Evolutionary conservation across 2,329 filamentous ascomycete genomes (phyloP).

Genomic region (Akanthomyces dipterigenus): DNA sequence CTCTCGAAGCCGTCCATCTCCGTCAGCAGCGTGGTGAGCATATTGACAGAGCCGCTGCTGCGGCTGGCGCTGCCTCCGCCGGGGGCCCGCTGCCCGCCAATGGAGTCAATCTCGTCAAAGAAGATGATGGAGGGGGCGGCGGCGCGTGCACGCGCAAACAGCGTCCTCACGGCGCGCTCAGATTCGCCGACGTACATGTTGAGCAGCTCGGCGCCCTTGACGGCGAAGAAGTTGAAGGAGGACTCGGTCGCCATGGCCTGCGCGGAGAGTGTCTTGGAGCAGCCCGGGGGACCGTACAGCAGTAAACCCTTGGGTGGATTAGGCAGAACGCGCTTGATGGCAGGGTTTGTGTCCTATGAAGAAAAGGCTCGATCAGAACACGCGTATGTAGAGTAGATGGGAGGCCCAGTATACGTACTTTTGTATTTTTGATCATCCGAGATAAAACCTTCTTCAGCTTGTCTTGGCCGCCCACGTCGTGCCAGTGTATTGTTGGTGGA

Average conservation of each 20-base stretch:
- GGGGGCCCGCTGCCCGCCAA: constrained; percentile 51
- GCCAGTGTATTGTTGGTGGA: constrained; percentile 78
- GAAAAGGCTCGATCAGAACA: constrained; percentile 11
- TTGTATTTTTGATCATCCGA: constrained; percentile 39
- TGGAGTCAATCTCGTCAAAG: constrained; percentile 93
- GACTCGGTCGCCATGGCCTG: constrained; percentile 88
- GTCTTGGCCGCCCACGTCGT: constrained; percentile 80
- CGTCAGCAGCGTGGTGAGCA: constrained; percentile 81
- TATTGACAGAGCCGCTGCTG: constrained; percentile 56
- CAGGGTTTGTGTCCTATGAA: constrained; percentile 24
- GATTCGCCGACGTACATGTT: constrained; percentile 98
- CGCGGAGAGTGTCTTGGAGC: constrained; percentile 88
- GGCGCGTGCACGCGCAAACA: constrained; percentile 80
- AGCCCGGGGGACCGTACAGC: constrained; percentile 87
- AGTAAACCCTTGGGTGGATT: constrained; percentile 74
- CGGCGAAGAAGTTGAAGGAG: constrained; percentile 86
- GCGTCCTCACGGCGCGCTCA: constrained; percentile 74
- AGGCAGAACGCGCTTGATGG: constrained; percentile 30
- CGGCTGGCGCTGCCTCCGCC: constrained; percentile 31
- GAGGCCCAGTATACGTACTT: constrained; percentile 20
- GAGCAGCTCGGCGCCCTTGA: constrained; percentile 87
- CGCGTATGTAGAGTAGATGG: background rate
- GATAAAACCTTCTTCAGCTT: constrained; percentile 59
- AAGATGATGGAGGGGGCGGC: constrained; percentile 90
- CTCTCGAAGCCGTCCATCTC: constrained; percentile 95